Base-by-base conservation (phyloP, 371 early-diverging fungal genomes). In the Dentiscutata heterogama region DNA sequence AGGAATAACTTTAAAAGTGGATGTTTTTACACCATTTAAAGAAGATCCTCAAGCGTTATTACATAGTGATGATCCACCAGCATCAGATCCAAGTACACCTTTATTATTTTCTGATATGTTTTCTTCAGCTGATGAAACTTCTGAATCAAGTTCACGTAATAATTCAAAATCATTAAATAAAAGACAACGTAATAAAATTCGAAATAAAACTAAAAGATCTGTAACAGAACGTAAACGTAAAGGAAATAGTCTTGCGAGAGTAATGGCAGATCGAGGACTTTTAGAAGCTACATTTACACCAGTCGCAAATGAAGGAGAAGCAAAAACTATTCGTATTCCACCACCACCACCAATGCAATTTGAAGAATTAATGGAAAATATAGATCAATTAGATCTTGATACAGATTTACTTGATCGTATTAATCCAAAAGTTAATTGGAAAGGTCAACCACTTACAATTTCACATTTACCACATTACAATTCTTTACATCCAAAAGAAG, bases 221-320 rank as follows among this genome's bases (percentile, higher is more conserved):
- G 50, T 50, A 13, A 13, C 50, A 50, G 50, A 81, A 81, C 72
- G 81, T 14, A 70, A 68, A 39, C 35, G 73, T 16, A 81, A 81
- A 54, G 71, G 72, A 53, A 81, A 81, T 22, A 68, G 68, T 27
- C 35, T 81, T 20, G 60, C 81, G 5, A 39, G 81, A 18, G 81
- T 81, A n/a, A 56, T 81, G 72, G 81, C 81, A 42, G 81, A 81
- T 60, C 73, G 46, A 35, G 81, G 61, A 54, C 50, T 70, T 42
- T 64, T 80, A 53, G 71, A 70, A 70, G 20, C 80, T 0, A 39
- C 25, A 6, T 46, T 27, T 18, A 53, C 18, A 18, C n/a, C 29
- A 68, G n/a, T 39, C 2, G 14, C 39, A 7, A 42, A 31, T 35
- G 81, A 70, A 18, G 53, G 50, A 13, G 50, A 50, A 50, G 11